Conservation (phyloP, 345 rosid genomes). For the Garcia nutans region DNA sequence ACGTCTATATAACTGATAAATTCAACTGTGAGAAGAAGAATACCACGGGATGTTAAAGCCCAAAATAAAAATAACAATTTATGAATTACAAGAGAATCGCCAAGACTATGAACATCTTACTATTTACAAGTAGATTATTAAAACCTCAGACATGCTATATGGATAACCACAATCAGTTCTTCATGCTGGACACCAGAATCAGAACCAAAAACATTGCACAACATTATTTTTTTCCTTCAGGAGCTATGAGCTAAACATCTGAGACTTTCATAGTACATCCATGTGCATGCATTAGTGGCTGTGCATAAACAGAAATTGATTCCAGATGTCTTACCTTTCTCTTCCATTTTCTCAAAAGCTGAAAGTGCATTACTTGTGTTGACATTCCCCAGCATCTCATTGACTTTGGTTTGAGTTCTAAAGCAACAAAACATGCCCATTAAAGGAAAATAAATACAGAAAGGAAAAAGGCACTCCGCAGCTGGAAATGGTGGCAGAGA, state of each 20-base stretch:
- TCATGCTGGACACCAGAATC: background rate
- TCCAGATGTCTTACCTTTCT: constrained; percentile 52
- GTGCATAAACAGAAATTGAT: background rate
- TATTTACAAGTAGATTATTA: background rate
- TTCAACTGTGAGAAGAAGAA: background rate
- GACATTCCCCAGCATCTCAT: constrained; percentile 74
- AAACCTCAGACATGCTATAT: background rate
- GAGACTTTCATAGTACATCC: background rate
- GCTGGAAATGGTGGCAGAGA: constrained; percentile 26
- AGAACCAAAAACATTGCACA: background rate
- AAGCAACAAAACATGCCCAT: constrained; percentile 10
- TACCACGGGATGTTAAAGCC: background rate
- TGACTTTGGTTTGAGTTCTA: constrained; percentile 80
- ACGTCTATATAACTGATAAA: too few relatives aligned
- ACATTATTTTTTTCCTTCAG: background rate
- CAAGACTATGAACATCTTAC: background rate
- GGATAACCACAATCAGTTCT: background rate
- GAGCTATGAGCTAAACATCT: background rate
- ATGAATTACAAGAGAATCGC: background rate
- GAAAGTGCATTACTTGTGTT: constrained; percentile 72
- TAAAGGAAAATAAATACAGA: constrained; percentile 1
- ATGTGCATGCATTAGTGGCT: background rate
- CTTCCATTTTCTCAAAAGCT: constrained; percentile 88
- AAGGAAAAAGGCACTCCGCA: constrained; percentile 6
- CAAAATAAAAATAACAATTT: too few relatives aligned